These are phyloP conservation scores for Dunaliella sp. DNA, from an alignment of 139 green algal species.

Conservation along the genomic window DNA sequence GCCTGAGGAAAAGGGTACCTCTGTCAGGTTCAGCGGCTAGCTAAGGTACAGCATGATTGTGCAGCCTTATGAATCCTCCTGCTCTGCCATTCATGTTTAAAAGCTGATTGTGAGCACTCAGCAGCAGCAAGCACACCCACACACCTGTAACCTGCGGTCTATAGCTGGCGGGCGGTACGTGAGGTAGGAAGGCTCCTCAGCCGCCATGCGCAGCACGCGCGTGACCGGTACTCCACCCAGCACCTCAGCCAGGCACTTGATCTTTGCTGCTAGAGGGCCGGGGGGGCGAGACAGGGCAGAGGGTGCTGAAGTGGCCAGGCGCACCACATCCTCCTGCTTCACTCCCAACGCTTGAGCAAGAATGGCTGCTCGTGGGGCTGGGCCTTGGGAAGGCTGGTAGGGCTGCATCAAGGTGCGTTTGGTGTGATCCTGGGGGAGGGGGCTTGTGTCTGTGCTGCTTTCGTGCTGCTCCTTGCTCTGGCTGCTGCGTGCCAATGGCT, in stretches of 20 bases:
- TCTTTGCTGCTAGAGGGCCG: neutral
- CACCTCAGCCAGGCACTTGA: neutral
- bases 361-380: neutral
- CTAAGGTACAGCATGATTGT: too few species aligned
- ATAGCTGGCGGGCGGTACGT: neutral
- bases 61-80: too few species aligned
- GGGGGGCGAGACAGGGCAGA: neutral
- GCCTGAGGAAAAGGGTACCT: too few species aligned
- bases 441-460: neutral
- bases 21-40: too few species aligned
- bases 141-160: neutral
- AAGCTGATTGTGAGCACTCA: too few species aligned
- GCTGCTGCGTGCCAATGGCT: too few species aligned
- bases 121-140: too few species aligned
- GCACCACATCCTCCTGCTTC: neutral
- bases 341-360: neutral
- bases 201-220: neutral
- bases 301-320: neutral
- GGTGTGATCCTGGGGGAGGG: neutral
- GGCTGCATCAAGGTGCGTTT: too few species aligned
- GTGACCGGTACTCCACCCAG: neutral
- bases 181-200: neutral
- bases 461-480: neutral
- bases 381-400: too few species aligned
- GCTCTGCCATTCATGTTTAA: too few species aligned